Conservation (phyloP, 78 protist genomes). For the Planoprotostelium fungivorum region DNA sequence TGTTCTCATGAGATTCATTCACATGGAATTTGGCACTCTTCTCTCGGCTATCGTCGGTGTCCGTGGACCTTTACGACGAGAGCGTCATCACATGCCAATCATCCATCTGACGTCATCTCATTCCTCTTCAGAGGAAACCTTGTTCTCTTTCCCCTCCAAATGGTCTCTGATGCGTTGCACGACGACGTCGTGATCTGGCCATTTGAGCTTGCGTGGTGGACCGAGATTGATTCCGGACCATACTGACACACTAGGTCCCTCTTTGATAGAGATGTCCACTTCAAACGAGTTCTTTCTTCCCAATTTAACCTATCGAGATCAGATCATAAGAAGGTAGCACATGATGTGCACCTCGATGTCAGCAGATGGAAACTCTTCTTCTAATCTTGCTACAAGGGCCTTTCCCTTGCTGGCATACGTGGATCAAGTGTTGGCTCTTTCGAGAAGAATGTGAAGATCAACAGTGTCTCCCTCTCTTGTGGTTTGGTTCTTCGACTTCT, state of each 20-base stretch:
- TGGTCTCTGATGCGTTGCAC: not conserved
- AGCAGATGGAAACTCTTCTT: not conserved
- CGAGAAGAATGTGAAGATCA: not conserved
- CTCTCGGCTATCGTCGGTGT: too few species aligned
- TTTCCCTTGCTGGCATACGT: not conserved
- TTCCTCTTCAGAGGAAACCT: not conserved
- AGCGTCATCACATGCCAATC: too few species aligned
- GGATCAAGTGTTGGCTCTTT: not conserved
- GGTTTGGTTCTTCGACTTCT: not conserved
- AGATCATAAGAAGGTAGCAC: not conserved
- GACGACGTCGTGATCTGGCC: not conserved
- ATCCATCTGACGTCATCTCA: not conserved
- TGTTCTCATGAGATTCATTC: too few species aligned
- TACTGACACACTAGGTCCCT: not conserved
- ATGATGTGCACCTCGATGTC: not conserved
- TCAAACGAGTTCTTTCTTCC: not conserved
- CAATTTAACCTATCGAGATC: not conserved
- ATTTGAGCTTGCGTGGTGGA: not conserved
- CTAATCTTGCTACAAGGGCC: not conserved
- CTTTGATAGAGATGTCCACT: not conserved
- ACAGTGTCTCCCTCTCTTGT: not conserved
- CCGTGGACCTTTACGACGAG: too few species aligned
- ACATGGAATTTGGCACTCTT: too few species aligned
- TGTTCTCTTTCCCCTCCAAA: not conserved
- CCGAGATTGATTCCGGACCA: not conserved